phyloP scores from a whole-genome alignment of 352 stramenopile species.

The Phytophthora europaea region DNA sequence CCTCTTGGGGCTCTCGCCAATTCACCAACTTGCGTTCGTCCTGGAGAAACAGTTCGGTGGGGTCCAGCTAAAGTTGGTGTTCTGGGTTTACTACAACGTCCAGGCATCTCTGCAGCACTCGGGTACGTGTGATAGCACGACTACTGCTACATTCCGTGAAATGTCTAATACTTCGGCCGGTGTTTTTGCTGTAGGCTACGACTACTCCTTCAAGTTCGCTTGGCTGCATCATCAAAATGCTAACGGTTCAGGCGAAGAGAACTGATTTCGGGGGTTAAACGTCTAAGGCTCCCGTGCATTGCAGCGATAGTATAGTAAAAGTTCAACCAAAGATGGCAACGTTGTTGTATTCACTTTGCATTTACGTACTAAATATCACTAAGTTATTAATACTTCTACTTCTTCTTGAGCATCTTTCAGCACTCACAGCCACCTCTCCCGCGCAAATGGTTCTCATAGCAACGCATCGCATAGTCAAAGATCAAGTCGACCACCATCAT shows the following conservation, averaged over 20 bases:
- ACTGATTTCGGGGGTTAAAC: too few species aligned
- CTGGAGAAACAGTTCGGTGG: not conserved
- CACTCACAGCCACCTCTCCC: conserved; percentile 7
- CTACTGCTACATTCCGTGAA: not conserved
- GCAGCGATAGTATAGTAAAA: too few species aligned
- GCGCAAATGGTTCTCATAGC: not conserved
- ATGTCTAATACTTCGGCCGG: not conserved
- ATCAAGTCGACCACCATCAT: not conserved
- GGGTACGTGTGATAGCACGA: not conserved
- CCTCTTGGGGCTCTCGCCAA: not conserved
- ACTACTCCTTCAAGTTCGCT: not conserved
- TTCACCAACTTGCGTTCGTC: not conserved
- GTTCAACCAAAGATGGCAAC: too few species aligned
- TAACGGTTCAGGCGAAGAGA: too few species aligned
- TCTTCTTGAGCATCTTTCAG: too few species aligned
- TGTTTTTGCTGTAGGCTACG: not conserved
- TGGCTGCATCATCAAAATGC: not conserved
- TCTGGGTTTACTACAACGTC: conserved; percentile 1
- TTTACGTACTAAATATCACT: too few species aligned
- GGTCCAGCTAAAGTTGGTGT: not conserved
- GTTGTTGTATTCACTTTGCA: too few species aligned
- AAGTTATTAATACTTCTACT: too few species aligned
- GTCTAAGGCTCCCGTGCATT: too few species aligned
- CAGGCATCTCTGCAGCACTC: not conserved
- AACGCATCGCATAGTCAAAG: not conserved